Evolutionary conservation across 2,329 filamentous ascomycete genomes (phyloP), one percentile per base, ranked within the genome.

Genomic region (Fonsecaea monophora): DNA sequence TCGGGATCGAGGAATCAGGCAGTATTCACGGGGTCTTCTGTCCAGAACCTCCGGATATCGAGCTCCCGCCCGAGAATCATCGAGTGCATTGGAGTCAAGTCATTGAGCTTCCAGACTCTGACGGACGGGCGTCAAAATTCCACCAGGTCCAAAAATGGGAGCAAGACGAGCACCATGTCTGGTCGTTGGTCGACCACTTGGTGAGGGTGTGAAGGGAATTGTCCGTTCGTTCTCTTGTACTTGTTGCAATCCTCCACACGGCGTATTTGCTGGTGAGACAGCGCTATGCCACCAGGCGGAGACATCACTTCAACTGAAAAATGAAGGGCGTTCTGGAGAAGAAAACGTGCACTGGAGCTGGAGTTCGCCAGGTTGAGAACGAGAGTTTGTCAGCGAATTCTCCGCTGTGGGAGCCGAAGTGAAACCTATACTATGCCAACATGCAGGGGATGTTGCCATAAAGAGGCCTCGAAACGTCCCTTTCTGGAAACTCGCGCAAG

Each of bases 1-100:
- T 70, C 9, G 62, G 59, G 5, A 65, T 68, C n/a, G 68, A 70
- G 53, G 68, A 70, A 48, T 48, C 59, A 12, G 32, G 59, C 18
- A 50, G 10, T 50, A 30, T 61, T 53, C 21, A 64, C 10, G 66
- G 66, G 21, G 32, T 55, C 5, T 68, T 64, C 30, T 32, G 30
- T 25, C 12, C 18, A 9, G 34, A 65, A 8, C 55, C 53, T 25
- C 18, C 42, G 6, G 13, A 50, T 6, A 25, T 25, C 18, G 45
- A 50, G 6, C 45, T 50, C 8, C 45, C n/a, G 8, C 45, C 45
- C 18, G 62, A 65, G 37, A 35, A 54, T 21, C 55, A 65, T 48
- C 62, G 62, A 37, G 32, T 65, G 7, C 53, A 59, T 50, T 37
- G 55, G 35, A 12, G 40, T 15, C 7, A 38, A 32, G 4, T 65